Conservation (phyloP, 495 filamentous ascomycete species). For the Penicillium simplicissimum region DNA sequence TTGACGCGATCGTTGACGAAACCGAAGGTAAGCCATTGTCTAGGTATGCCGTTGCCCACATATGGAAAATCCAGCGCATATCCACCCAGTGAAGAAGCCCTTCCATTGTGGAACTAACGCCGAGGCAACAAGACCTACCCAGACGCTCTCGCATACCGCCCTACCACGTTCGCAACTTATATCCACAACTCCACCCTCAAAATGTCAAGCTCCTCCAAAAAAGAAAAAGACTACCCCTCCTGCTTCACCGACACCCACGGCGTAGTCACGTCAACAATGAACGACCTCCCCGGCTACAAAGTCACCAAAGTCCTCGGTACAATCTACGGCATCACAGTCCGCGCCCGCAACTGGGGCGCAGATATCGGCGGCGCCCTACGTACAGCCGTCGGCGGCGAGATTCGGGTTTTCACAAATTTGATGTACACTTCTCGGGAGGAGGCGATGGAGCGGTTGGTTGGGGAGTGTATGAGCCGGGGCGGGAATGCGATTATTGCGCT, state of each 20-base stretch:
- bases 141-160: not conserved
- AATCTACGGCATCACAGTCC: conserved; percentile 60
- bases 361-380: conserved; percentile 50
- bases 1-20: not conserved
- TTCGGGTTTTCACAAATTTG: conserved; percentile 57
- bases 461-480: conserved; percentile 56
- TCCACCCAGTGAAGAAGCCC: too few relatives aligned
- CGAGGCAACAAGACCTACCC: too few relatives aligned
- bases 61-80: too few relatives aligned
- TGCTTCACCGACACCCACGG: conserved; percentile 64
- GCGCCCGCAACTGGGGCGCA: conserved; percentile 53
- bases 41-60: too few relatives aligned
- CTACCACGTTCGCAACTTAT: not conserved
- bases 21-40: not conserved
- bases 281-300: conserved; percentile 58
- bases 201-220: conserved; percentile 10
- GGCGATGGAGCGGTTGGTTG: conserved; percentile 54
- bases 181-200: not conserved
- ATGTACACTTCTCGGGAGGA: conserved; percentile 57
- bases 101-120: too few relatives aligned
- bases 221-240: conserved; percentile 22
- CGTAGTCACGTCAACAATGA: conserved; percentile 55
- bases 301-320: conserved; percentile 57
- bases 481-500: conserved; percentile 61
- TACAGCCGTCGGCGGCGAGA: conserved; percentile 56